Evolutionary conservation across 1,139 yeast species (phyloP), one percentile per base, ranked within the genome.

Genomic region (Saccharomyces pastorianus): DNA sequence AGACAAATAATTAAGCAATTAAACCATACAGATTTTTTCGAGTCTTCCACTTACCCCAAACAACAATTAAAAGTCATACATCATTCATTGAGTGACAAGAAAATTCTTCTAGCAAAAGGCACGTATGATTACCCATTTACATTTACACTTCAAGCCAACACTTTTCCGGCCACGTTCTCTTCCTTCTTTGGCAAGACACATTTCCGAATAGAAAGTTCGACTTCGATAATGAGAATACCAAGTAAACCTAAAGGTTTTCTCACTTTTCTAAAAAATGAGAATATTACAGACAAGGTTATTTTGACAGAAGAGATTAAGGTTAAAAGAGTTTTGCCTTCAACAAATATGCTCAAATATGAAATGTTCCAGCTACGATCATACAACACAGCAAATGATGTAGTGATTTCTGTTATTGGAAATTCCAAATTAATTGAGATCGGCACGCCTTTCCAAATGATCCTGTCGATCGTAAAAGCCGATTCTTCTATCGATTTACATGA

Each of bases 41-140:
- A 47, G 28, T 38, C 44, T 4, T 38, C 44, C 6, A 38, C 25
- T 3, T 38, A 38, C 26, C 44, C 44, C 13, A 38, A 38, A 11
- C 44, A 38, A 8, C 44, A 38, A 7, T 11, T 38, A 6, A 38
- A 17, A 38, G 44, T 38, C 44, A 38, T 11, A 8, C 44, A 38
- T 3, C 44, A 47, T 20, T 42, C 42, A 26, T 41, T 54, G 5
- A 48, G 14, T 7, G 41, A 49, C n/a, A 23, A 46, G 5, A 29
- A 34, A 17, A 29, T 31, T 14, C 20, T 58, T 6, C 49, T 61
- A 20, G 38, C 59, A 17, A 51, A 54, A 9, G 64, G 64, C 7
- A 53, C 57, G n/a, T 57, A 62, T 46, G 60, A 59, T 34, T 55
- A 56, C 46, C 61, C 62, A 11, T 62, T 62, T 55, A 56, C 57